Base-by-base conservation (phyloP, 75 land plant species). In the Isoetes taiwanensis region DNA sequence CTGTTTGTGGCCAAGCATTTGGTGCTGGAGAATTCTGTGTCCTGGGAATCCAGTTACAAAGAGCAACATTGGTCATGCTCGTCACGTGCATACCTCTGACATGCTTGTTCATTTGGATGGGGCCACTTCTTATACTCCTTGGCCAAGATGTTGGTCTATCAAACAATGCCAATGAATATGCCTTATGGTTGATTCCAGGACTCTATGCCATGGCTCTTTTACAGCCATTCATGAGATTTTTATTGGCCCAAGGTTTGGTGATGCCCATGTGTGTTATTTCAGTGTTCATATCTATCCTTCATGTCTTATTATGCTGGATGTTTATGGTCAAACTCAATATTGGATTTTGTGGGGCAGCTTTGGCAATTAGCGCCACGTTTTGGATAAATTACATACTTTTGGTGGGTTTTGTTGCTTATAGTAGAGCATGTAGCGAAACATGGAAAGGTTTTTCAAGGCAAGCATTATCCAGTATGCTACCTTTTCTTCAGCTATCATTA, bases 1-100 rank as follows among this genome's bases (percentile, higher is more conserved):
- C 93, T 9, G 58, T 86, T 12, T 86, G 88, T 31, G 93, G 93
- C 2, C 93, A 86, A 41, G 87, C 93, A 8, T 80, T 63, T 39
- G 93, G 93, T 0, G 93, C 93, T 19, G 75, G 80, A 6, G 76
- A 86, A 52, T 33, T 67, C 26, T 48, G 76, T 2, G 52, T 83
- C 75, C 75, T 83, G 0, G 93, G 93, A 28, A 58, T 83, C 3
- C 80, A 79, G 59, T 43, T 86, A 73, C 93, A 86, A 60, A 52
- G 52, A 30, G 56, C 52, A 21, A 52, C 42, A 26, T 2, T 55
- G 11, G 65, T 56, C 16, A 16, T 55, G 0, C 16, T 37, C 9
- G 21, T 55, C 1, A 62, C 41, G 35, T 32, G 63, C 30, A 42
- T 74, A 23, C 77, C 73, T 9, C 29, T 74, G 10, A 43, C 73